phyloP scores from a whole-genome alignment of 345 rosid genomes.

The Iberis pinnata region DNA sequence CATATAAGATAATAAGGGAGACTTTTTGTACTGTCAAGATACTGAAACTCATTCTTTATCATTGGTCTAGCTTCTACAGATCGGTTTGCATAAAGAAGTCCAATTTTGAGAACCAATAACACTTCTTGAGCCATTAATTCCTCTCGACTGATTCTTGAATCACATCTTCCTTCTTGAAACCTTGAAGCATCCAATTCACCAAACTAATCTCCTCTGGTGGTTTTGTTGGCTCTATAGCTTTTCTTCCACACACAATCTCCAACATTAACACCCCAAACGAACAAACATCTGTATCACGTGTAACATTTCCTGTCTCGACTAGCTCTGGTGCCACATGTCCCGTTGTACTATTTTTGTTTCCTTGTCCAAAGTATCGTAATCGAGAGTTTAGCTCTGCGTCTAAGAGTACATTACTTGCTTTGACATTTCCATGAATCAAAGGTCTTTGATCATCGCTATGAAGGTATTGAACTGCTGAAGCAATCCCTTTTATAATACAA shows the following conservation, averaged over 20 bases:
- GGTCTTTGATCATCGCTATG: slow-evolving; percentile 41
- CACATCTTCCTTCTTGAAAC: slow-evolving; percentile 27
- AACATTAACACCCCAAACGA: slow-evolving; percentile 42
- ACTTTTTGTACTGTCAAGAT: slow-evolving; percentile 26
- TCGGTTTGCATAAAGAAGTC: slow-evolving; percentile 30
- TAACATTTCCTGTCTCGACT: slow-evolving; percentile 26
- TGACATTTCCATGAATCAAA: slow-evolving; percentile 42
- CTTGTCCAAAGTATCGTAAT: slow-evolving; percentile 48
- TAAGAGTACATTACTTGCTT: slow-evolving; percentile 40
- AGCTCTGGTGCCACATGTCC: slow-evolving; percentile 49
- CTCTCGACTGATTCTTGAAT: slow-evolving; percentile 28
- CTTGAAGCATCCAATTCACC: slow-evolving; percentile 35
- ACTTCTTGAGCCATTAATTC: slow-evolving; percentile 27
- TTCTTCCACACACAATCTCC: slow-evolving; percentile 43
- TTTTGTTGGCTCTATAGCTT: slow-evolving; percentile 29
- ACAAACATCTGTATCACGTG: slow-evolving; percentile 35
- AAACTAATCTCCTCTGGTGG: slow-evolving; percentile 26
- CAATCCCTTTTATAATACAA: slow-evolving; percentile 38
- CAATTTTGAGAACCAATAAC: slow-evolving; percentile 31
- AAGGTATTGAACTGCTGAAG: slow-evolving; percentile 40
- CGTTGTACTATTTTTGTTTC: slow-evolving; percentile 27
- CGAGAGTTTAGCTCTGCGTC: slow-evolving; percentile 38
- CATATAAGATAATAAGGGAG: slow-evolving; percentile 20
- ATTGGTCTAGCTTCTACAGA: slow-evolving; percentile 19
- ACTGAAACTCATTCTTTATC: slow-evolving; percentile 31